Evolutionary conservation across 1,139 yeast genomes (phyloP), one percentile per base, ranked within the genome.

Genomic region (Suhomyces wounanorum): DNA sequence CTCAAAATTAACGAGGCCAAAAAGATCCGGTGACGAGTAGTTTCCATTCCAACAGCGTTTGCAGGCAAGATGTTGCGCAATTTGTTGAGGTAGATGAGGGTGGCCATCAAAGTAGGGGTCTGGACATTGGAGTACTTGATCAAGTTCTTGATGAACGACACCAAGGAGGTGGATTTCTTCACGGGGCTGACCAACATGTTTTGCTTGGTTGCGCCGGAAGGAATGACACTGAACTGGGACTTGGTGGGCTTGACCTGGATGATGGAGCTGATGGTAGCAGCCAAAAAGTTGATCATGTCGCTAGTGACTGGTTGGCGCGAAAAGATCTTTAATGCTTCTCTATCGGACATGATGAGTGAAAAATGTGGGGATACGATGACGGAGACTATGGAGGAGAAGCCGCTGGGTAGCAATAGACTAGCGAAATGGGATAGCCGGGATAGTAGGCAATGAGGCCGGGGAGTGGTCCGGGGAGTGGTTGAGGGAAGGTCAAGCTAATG

Each of bases 81-180:
- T 55, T 91, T 85, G 53, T 87, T 84, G 51, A 92, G 77, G 67
- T 89, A 92, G 11, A 91, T 91, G 49, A 90, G 75, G 2, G 96
- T 81, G 16, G 97, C 86, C 98, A 94, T 92, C 51, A 94, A 77
- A 1, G 98, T 94, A 39, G 97, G 92, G 3, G 96, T 89, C 71
- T 92, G 97, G 23, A 94, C 98, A 66, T 92, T 91, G 13, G 97
- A 89, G 62, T 87, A 84, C 52, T 76, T 78, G 55, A 92, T 85
- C 58, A 92, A 75, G 45, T 80, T 82, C 56, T 83, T 78, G 59
- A 92, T 91, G 73, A 92, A 92, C 16, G 73, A 72, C 44, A 75
- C 75, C 55, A 94, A 66, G 7, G 74, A 60, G 31, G 69, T 65
- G 40, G 53, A 55, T 31, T 59, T 63, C 51, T 60, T 63, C 26